Evolutionary conservation across 2,329 filamentous ascomycete species (phyloP).

Genomic region (Alternaria sp.): DNA sequence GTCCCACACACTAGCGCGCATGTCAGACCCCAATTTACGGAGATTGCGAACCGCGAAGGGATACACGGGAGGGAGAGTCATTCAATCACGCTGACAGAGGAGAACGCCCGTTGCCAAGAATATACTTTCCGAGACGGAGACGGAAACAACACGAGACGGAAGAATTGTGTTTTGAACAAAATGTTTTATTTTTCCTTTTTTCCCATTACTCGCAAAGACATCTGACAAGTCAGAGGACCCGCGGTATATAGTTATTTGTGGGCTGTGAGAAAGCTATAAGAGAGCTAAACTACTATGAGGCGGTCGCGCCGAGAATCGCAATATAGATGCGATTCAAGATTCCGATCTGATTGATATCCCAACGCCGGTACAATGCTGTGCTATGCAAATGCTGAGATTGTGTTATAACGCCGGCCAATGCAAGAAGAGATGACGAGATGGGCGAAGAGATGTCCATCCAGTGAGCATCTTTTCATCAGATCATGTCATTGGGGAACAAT

Average conservation of each 20-base stretch:
- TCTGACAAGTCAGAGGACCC: not conserved
- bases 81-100: not conserved
- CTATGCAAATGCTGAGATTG: constrained; percentile 11
- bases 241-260: not conserved
- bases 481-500: constrained; percentile 14
- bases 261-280: not conserved
- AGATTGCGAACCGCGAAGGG: constrained; percentile 15
- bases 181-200: constrained; percentile 15
- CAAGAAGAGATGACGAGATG: constrained; percentile 9
- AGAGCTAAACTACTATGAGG: constrained; percentile 1
- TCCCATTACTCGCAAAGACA: constrained; percentile 9
- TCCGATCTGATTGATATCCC: constrained; percentile 4
- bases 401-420: constrained; percentile 9
- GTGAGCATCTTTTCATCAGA: constrained; percentile 13
- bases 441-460: constrained; percentile 17
- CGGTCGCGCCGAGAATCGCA: constrained; percentile 2
- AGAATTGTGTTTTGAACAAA: not conserved
- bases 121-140: not conserved
- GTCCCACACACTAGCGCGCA: constrained; percentile 14
- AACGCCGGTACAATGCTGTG: constrained; percentile 14
- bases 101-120: constrained; percentile 10
- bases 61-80: not conserved
- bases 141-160: not conserved
- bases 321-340: constrained; percentile 4
- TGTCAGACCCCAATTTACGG: constrained; percentile 5